Percentiles rank a stretch among this genome's conserved stretches.
Evolutionary conservation across 495 filamentous ascomycete genomes (phyloP).

Genomic region (Aspergillus nanangensis): DNA sequence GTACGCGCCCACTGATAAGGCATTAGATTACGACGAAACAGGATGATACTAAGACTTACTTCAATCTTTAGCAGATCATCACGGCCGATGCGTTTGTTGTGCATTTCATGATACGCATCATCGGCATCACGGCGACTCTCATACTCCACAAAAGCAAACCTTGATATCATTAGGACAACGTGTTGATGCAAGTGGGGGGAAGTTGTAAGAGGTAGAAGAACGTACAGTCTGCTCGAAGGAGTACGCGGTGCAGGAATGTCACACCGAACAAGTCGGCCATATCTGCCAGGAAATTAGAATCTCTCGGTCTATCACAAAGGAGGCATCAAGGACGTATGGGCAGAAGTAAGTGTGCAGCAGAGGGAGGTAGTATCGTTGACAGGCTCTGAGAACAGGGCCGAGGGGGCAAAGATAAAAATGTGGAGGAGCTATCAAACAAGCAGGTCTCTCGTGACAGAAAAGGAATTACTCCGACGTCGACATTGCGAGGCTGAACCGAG

Average conservation of each 20-base stretch:
- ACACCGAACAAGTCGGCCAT: constrained; percentile 96
- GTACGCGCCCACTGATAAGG: constrained; percentile 86
- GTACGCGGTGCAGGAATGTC: constrained; percentile 96
- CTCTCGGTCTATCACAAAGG: not conserved
- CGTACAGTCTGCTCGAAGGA: constrained; percentile 89
- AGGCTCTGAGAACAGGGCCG: not conserved
- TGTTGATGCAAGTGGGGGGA: no score
- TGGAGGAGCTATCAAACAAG: constrained; percentile 1
- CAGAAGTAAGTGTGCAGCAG: not conserved
- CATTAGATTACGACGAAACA: not conserved
- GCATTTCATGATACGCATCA: constrained; percentile 99
- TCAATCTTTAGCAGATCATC: constrained; percentile 98
- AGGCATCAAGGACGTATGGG: not conserved
- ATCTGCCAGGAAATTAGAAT: constrained; percentile 50
- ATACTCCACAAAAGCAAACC: constrained; percentile 99
- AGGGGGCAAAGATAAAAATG: not conserved
- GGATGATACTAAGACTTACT: constrained; percentile 45
- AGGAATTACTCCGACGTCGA: constrained; percentile 14
- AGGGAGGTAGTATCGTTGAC: not conserved
- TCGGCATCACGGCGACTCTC: constrained; percentile 98
- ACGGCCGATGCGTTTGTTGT: constrained; percentile 95
- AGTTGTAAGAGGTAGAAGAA: constrained; percentile 18
- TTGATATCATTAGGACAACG: constrained; percentile 36
- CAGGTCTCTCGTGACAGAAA: constrained; percentile 5
- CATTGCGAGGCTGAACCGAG: constrained; percentile 18